Evolutionary conservation across 75 land plant species (phyloP), one percentile per base, ranked within the genome.

Genomic region (Picea sitchensis): DNA sequence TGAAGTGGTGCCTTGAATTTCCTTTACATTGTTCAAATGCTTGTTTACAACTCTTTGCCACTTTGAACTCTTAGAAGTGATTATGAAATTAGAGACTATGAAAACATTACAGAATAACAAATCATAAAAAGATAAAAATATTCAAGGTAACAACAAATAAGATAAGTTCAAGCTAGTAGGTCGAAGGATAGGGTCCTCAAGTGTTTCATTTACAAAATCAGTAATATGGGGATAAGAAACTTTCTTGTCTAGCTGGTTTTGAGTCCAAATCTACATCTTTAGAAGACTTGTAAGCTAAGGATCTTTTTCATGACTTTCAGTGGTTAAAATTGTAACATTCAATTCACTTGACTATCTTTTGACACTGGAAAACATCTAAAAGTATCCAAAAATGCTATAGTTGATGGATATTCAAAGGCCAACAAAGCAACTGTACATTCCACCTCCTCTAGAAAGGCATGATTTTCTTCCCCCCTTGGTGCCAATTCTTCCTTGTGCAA

Each of bases 211-310:
- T 32, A 81, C 81, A 64, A 87, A 59, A 65, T 87, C 89, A 65
- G 56, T 87, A 67, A 87, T 84, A 5, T 76, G 83, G 20, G 89
- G 89, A 72, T 87, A 84, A 15, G 80, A 79, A 15, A 76, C 78
- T 67, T 84, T 84, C 63, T 84, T 84, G 63, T 87, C 88, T 13
- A 87, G 87, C 87, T 84, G 83, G 65, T 79, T 81, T 65, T 87
- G 89, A 23, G 85, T 80, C 87, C 87, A 87, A n/a, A 84, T 84
- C 51, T 84, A 78, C 87, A 84, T 87, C 76, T 87, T 87, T 76
- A 87, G 71, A 30, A 87, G 73, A 76, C 79, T 80, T 47, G 84
- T 84, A 30, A 87, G 82, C 81, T 87, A 84, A 67, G 89, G 89
- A 79, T 84, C 87, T 38, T 38, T 38, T 4, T 38, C 4, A 38